phyloP scores from a whole-genome alignment of 768 basidiomycete genomes.

The Lyophyllum atratum region DNA sequence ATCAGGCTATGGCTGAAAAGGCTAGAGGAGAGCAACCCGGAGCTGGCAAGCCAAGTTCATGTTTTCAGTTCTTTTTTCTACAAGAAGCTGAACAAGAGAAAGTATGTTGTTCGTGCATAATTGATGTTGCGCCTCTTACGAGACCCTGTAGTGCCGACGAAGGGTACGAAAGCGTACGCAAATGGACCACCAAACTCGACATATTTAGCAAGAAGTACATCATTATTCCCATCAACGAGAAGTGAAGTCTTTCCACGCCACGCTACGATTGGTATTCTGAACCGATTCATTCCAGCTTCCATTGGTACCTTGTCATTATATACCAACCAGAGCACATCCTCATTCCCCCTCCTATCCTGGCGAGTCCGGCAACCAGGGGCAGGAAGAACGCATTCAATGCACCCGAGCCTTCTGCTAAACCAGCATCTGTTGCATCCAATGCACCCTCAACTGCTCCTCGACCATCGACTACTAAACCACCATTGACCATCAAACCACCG shows the following conservation, averaged over 20 bases:
- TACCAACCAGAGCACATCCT: conserved; percentile 73
- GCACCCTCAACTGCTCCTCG: neutral
- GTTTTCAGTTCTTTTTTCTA: conserved; percentile 99
- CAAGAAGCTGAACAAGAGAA: conserved; percentile 83
- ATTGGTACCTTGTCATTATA: conserved; percentile 98
- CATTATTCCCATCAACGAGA: conserved; percentile 95
- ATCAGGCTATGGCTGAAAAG: conserved; percentile 70
- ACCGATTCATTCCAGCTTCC: conserved; percentile 53
- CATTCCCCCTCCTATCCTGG: conserved; percentile 35
- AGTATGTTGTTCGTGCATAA: conserved; percentile 36
- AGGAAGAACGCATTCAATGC: conserved; percentile 2
- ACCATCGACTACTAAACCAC: neutral
- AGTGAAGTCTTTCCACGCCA: conserved; percentile 51
- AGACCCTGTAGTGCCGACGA: conserved; percentile 44
- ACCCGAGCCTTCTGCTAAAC: neutral
- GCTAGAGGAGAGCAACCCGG: conserved; percentile 54
- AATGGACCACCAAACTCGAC: conserved; percentile 92
- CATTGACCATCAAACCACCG: conserved; percentile 3
- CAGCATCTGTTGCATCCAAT: neutral
- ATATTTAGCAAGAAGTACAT: conserved; percentile 91
- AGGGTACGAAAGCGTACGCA: conserved; percentile 83
- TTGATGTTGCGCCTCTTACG: conserved; percentile 4
- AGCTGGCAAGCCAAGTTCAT: conserved; percentile 73
- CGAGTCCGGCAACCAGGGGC: conserved; percentile 14
- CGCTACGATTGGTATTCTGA: neutral